Conservation (phyloP, 78 protist species). For the Polysphondylium violaceum region DNA sequence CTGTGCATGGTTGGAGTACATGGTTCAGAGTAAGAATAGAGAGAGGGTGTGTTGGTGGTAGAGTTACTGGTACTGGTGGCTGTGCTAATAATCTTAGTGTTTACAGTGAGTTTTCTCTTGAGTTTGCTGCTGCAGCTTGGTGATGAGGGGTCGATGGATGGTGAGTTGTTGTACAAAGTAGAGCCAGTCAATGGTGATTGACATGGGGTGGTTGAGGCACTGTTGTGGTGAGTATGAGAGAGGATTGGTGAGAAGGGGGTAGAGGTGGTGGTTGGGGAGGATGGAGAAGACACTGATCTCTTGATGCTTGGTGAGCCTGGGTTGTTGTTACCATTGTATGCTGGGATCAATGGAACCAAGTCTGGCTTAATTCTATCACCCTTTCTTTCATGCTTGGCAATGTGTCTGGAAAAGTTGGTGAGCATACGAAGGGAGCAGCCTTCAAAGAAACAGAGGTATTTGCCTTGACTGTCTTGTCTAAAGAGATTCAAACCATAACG, state of each 20-base stretch:
- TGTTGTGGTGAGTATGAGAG: neutral
- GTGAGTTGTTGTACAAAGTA: neutral
- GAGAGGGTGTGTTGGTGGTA: neutral
- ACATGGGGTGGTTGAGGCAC: conserved; percentile 10
- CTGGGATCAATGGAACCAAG: conserved; percentile 1
- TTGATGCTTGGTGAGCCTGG: neutral
- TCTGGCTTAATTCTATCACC: conserved; percentile 50
- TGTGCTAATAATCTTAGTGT: neutral
- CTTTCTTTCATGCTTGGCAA: conserved; percentile 75
- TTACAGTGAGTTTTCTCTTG: conserved; percentile 31
- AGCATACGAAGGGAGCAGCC: conserved; percentile 59
- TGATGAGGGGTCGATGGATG: neutral
- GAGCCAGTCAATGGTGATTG: conserved; percentile 26
- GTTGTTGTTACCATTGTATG: neutral
- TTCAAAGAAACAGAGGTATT: conserved; percentile 78
- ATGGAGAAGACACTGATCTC: conserved; percentile 19
- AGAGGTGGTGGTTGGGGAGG: conserved; percentile 22
- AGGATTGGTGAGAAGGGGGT: conserved; percentile 24
- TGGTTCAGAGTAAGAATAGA: conserved; percentile 9
- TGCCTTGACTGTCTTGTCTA: conserved; percentile 75
- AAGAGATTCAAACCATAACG: conserved; percentile 69
- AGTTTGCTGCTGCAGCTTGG: neutral
- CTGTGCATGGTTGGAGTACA: conserved; percentile 33
- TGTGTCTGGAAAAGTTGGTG: conserved; percentile 76
- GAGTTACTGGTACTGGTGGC: too few relatives aligned